Base-by-base conservation (phyloP, 805 yeast genomes). In the Metschnikowia amazonensis region DNA sequence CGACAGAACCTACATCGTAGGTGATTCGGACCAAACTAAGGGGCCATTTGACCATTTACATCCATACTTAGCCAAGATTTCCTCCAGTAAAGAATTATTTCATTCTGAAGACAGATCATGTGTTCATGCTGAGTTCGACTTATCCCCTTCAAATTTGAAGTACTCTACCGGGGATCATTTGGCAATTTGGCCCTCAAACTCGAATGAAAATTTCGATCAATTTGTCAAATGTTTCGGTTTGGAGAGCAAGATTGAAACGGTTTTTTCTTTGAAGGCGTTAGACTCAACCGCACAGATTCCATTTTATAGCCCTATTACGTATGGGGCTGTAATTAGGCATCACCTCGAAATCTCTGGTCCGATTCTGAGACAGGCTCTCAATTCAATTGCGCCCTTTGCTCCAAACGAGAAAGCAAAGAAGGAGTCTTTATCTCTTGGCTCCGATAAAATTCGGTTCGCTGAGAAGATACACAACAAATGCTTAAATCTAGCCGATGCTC, bases 141-240 rank as follows among this genome's bases (percentile, higher is more conserved):
- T 89, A 30, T 75, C 89, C 1, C 79, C 70, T 24, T 76, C 92
- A 3, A 84, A 84, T 58, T 72, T 94, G 60, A 81, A 84, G 57
- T 92, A 92, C 67, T 74, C 92, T 39, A 92, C 99, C 3, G 99
- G 99, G 65, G 99, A 92, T 64, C 98, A 92, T 67, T 68, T 94
- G 51, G 98, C 96, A 13, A 72, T 94, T 46, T 88, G 97, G 95
- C 94, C 97, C 29, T 87, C 94, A 20, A 92, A 92, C 66, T 73
- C 95, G 1, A 74, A 83, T 59, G 88, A 82, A 62, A 80, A 86
- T 57, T 83, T 89, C 28, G 74, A 70, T n/a, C 71, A 74, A 35
- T 85, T 94, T 56, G 68, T 85, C 48, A 55, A 67, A 37, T 81
- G 86, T 5, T 80, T 92, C 44, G 83, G 79, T 28, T 73, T 90